These are phyloP conservation scores for Calonectria fujianensis DNA, from an alignment of 2,329 filamentous ascomycete genomes.

Conservation along the genomic window DNA sequence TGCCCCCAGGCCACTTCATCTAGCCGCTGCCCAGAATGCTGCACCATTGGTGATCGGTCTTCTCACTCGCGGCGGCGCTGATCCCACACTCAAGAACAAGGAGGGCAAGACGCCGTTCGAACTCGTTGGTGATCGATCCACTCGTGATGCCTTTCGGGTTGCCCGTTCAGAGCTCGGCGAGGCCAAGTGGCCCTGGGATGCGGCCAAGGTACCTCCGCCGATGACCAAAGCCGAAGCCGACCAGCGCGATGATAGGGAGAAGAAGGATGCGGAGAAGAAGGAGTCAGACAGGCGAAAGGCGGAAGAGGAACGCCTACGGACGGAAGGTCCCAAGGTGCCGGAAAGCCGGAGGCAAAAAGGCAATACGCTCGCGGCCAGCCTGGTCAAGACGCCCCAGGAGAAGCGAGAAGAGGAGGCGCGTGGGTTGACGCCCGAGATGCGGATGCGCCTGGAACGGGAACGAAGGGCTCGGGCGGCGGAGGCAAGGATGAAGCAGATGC, in stretches of 20 bases:
- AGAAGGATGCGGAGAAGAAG: conserved; percentile 78
- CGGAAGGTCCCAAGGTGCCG: conserved; percentile 77
- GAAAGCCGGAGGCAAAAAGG: conserved; percentile 70
- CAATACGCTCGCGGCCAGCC: conserved; percentile 70
- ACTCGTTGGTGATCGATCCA: conserved; percentile 88
- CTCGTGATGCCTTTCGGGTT: conserved; percentile 93
- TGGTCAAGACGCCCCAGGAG: conserved; percentile 86
- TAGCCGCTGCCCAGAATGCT: conserved; percentile 88
- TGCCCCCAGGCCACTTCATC: conserved; percentile 87
- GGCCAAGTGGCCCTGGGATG: conserved; percentile 84
- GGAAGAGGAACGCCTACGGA: conserved; percentile 83
- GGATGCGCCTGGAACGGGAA: conserved; percentile 89
- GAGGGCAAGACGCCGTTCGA: conserved; percentile 93
- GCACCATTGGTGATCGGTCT: conserved; percentile 86
- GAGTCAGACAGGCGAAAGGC: conserved; percentile 82
- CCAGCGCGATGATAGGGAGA: conserved; percentile 81
- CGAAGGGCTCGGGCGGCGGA: conserved; percentile 93
- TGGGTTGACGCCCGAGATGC: conserved; percentile 91
- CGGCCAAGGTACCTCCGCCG: conserved; percentile 81
- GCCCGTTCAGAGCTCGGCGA: conserved; percentile 90
- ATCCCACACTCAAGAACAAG: conserved; percentile 81
- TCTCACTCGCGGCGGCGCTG: conserved; percentile 82
- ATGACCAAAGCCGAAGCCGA: conserved; percentile 84
- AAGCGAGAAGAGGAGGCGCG: conserved; percentile 88
- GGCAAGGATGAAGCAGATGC: conserved; percentile 84